Conservation (phyloP, 192 early-diverging fungal genomes). For the Coemansia umbellata region DNA sequence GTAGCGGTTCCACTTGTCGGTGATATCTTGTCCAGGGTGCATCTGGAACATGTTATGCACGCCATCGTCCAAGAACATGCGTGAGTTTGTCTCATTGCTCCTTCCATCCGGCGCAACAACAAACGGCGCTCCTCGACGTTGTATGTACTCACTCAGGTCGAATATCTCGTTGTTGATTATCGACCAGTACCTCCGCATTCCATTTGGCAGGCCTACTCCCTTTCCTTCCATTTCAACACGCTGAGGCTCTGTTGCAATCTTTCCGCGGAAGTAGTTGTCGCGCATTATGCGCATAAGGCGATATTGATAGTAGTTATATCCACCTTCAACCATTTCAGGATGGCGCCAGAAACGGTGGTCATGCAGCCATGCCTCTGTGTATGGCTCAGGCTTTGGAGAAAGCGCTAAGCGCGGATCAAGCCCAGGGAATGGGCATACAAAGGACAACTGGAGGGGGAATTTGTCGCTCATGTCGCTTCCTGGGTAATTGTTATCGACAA, state of each 20-base stretch:
- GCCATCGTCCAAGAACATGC: constrained; percentile 59
- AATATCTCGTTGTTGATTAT: constrained; percentile 69
- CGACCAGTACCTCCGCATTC: constrained; percentile 53
- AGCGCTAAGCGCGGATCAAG: constrained; percentile 53
- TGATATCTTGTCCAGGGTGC: constrained; percentile 63
- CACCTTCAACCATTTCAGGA: constrained; percentile 48
- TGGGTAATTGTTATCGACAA: constrained; percentile 58
- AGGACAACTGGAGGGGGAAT: constrained; percentile 66
- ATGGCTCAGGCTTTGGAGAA: constrained; percentile 51
- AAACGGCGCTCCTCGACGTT: constrained; percentile 51
- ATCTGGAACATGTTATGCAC: constrained; percentile 64
- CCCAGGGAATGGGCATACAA: constrained; percentile 55
- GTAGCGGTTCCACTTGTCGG: constrained; percentile 55
- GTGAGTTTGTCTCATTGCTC: constrained; percentile 40
- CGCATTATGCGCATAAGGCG: constrained; percentile 60
- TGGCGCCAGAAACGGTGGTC: constrained; percentile 63
- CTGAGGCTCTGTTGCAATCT: constrained; percentile 57
- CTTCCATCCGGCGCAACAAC: constrained; percentile 43
- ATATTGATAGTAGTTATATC: constrained; percentile 63
- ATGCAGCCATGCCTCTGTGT: constrained; percentile 62
- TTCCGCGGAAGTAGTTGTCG: constrained; percentile 64
- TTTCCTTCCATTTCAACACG: constrained; percentile 57
- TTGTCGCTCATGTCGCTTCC: constrained; percentile 62
- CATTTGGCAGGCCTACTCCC: constrained; percentile 39
- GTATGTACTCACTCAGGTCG: constrained; percentile 66